Evolutionary conservation across 495 filamentous ascomycete species (phyloP).

Genomic region (Podospora anserina): DNA sequence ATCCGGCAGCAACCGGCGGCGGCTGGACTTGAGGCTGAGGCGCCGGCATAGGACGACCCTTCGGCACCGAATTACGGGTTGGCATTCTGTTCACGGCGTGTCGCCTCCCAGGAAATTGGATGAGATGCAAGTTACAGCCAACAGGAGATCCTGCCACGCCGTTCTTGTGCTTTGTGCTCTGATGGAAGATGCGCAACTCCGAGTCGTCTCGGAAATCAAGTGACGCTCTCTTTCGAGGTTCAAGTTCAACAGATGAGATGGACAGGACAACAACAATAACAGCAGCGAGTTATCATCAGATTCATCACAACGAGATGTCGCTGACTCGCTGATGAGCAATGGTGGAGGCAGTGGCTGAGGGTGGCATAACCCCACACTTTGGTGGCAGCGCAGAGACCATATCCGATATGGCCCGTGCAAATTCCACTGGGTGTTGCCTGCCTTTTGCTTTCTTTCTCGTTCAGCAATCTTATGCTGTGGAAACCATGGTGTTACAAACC

Average conservation of each 20-base stretch:
- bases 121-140: not conserved
- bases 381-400: too few species aligned
- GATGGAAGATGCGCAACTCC: not conserved
- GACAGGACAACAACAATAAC: too few species aligned
- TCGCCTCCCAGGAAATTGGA: slow-evolving; percentile 3
- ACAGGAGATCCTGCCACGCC: not conserved
- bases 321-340: not conserved
- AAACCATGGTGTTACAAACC: not conserved
- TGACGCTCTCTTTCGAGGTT: too few species aligned
- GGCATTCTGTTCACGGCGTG: not conserved
- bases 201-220: not conserved
- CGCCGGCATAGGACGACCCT: not conserved
- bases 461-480: not conserved
- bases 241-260: too few species aligned
- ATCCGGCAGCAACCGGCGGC: slow-evolving; percentile 15
- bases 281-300: too few species aligned
- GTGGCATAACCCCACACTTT: not conserved
- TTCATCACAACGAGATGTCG: not conserved
- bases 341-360: not conserved
- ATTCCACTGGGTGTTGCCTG: not conserved
- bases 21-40: slow-evolving; percentile 1
- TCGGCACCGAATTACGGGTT: not conserved
- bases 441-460: not conserved
- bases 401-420: not conserved
- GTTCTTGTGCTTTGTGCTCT: not conserved